Base-by-base conservation (phyloP, 495 filamentous ascomycete genomes). In the Pseudomonodictys pantanalensis region DNA sequence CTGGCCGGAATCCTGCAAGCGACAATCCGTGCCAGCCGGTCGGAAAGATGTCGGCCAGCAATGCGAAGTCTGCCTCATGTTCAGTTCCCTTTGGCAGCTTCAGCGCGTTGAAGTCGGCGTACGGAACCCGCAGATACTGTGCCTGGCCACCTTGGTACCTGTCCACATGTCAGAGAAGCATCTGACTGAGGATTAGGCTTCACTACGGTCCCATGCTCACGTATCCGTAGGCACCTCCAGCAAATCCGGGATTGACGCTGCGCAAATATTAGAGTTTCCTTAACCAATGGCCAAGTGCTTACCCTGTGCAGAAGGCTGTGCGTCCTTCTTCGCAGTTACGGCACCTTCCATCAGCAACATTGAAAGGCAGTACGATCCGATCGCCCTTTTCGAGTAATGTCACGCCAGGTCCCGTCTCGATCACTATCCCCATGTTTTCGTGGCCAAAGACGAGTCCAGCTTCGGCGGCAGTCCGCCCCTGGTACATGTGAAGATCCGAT, bases 191-290 rank as follows among this genome's bases (percentile, higher is more conserved):
- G n/a, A n/a, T n/a, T n/a, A n/a, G n/a, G n/a, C n/a, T n/a, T n/a
- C n/a, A n/a, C n/a, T n/a, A 83, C 2, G 80, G 81, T 2, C 81
- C 80, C 80, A 83, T 83, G 10, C 78, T 75, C n/a, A 83, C 80
- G 44, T 83, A 83, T 58, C 81, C 80, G 64, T 83, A 84, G 47
- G 80, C 79, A 18, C 81, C 81, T 23, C 81, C 80, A 8, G 81
- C 81, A 66, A 83, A 83, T 0, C 81, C 79, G 8, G 79, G 79
- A 58, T 83, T 83, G 22, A 83, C 80, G 25, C 79, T 77, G 7
- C 73, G 28, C 12, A 10, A 9, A 38, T 12, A n/a, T 20, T 15
- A 26, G 15, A 17, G 12, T 6, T 22, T 17, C 15, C 20, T 22
- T 33, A n/a, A 60, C 9, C 8, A 6, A 18, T 15, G 5, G 3